Conservation (phyloP, 768 basidiomycete species). For the Megacollybia marginata region DNA sequence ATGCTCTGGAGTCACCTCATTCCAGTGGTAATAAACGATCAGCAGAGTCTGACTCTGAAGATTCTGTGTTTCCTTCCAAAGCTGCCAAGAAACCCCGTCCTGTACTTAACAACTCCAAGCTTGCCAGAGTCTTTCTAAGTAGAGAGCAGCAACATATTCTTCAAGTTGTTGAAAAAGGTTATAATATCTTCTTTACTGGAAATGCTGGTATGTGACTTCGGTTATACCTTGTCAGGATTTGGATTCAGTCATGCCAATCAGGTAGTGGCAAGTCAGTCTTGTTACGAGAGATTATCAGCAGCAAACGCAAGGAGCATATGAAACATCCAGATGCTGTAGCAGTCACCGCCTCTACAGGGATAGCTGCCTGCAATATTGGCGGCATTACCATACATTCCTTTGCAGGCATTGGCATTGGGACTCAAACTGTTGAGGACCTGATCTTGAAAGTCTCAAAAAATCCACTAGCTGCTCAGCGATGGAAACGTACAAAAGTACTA, state of each 20-base stretch:
- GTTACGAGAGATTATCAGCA: conserved; percentile 82
- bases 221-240: conserved; percentile 10
- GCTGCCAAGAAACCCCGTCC: too few species aligned
- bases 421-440: conserved; percentile 55
- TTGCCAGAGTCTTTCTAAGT: conserved; percentile 39
- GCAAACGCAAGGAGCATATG: conserved; percentile 47
- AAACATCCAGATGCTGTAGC: conserved; percentile 70
- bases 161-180: conserved; percentile 60
- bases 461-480: conserved; percentile 53
- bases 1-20: too few species aligned
- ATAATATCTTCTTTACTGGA: conserved; percentile 92
- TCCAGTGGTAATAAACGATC: too few species aligned
- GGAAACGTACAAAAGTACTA: neutral
- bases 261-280: conserved; percentile 97
- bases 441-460: conserved; percentile 67
- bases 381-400: conserved; percentile 95
- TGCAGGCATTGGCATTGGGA: conserved; percentile 85
- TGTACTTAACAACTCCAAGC: conserved; percentile 1
- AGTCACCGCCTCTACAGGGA: conserved; percentile 88
- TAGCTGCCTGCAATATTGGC: conserved; percentile 96
- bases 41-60: too few species aligned
- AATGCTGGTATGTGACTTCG: conserved; percentile 86
- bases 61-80: too few species aligned
- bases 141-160: conserved; percentile 82
- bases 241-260: conserved; percentile 21